phyloP scores from a whole-genome alignment of 257 asterid genomes.

The Ballota nigra region DNA sequence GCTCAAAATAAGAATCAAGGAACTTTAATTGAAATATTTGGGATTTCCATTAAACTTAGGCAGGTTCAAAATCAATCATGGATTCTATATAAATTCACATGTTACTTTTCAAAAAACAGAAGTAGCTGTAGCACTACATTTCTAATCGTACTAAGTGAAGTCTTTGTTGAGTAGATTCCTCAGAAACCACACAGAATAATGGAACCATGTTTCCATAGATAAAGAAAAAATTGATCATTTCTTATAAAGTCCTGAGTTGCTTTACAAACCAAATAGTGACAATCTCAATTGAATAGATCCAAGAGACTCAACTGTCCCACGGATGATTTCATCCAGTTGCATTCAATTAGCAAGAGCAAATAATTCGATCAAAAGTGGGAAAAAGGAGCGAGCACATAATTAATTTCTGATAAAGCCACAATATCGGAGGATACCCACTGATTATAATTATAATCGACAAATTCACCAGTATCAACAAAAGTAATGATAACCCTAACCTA shows the following conservation, averaged over 20 bases:
- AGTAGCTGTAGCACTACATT: background rate
- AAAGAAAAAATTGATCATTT: background rate
- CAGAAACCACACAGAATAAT: background rate
- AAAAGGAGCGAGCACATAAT: background rate
- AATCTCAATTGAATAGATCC: background rate
- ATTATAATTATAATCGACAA: background rate
- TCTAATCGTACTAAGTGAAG: background rate
- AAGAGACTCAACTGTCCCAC: background rate
- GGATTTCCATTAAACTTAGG: too few relatives aligned
- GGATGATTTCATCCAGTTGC: background rate
- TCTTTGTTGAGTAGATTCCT: background rate
- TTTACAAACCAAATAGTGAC: background rate
- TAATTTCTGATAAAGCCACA: background rate
- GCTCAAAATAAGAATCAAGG: background rate
- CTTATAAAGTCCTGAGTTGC: background rate
- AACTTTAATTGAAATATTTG: too few relatives aligned
- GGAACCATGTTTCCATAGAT: background rate
- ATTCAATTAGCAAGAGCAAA: background rate
- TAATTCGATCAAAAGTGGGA: background rate
- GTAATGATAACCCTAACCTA: conserved; percentile 26
- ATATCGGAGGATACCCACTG: too few relatives aligned
- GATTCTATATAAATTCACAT: background rate
- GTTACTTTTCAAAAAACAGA: background rate
- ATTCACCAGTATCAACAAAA: background rate
- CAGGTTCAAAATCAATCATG: background rate